Conservation (phyloP, 2,329 filamentous ascomycete genomes). For the Diplodia corticola region DNA sequence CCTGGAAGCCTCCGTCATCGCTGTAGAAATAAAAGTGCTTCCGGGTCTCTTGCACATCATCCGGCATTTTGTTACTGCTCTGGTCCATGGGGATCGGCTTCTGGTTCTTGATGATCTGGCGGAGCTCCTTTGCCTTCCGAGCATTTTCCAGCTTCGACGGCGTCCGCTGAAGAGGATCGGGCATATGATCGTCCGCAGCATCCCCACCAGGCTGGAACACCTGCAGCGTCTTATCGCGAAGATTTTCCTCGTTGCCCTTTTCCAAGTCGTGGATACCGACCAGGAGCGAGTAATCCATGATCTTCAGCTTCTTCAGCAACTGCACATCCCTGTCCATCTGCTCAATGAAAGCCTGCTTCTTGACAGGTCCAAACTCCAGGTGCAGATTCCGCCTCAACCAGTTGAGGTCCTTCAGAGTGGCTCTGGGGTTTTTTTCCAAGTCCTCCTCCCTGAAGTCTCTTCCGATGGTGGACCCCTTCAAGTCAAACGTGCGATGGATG, state of each 20-base stretch:
- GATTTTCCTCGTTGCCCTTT: conserved; percentile 91
- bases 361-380: conserved; percentile 83
- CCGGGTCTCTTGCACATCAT: conserved; percentile 68
- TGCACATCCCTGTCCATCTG: conserved; percentile 87
- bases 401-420: conserved; percentile 94
- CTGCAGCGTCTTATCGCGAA: conserved; percentile 84
- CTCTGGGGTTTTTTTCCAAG: conserved; percentile 82
- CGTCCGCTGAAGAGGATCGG: conserved; percentile 75
- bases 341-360: conserved; percentile 83
- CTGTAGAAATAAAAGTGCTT: conserved; percentile 84
- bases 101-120: conserved; percentile 89
- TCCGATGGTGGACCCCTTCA: conserved; percentile 95
- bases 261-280: conserved; percentile 90
- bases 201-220: conserved; percentile 89
- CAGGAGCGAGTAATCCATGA: conserved; percentile 98
- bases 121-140: conserved; percentile 84
- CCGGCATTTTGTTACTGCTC: conserved; percentile 81
- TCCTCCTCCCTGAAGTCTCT: conserved; percentile 89
- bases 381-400: conserved; percentile 86
- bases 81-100: conserved; percentile 91
- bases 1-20: conserved; percentile 89
- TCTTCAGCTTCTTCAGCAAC: conserved; percentile 82
- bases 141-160: conserved; percentile 91
- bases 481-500: conserved; percentile 93
- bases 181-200: conserved; percentile 54